phyloP scores from a whole-genome alignment of 1,139 yeast species.

The Saccharomycopsis crataegensis region DNA sequence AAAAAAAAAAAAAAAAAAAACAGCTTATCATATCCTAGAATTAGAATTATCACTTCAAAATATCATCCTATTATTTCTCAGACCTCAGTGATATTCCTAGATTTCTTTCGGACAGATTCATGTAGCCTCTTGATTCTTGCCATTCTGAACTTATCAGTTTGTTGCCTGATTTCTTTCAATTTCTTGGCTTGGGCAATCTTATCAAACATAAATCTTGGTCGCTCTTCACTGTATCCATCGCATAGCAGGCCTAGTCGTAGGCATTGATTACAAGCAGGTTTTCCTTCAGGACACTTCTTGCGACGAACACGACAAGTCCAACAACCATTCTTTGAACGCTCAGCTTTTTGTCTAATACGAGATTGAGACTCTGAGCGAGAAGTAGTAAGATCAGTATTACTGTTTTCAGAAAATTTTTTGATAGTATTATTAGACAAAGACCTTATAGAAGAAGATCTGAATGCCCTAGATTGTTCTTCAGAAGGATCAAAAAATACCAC shows the following conservation, averaged over 20 bases:
- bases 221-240: conserved; percentile 38
- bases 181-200: conserved; percentile 34
- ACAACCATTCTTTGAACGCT: conserved; percentile 53
- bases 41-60: not conserved
- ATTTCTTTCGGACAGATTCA: not conserved
- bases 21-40: not conserved
- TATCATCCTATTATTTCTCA: too few relatives aligned
- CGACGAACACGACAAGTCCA: conserved; percentile 66
- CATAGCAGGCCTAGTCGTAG: conserved; percentile 42
- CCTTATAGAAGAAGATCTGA: too few relatives aligned
- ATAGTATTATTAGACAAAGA: too few relatives aligned
- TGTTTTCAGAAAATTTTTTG: too few relatives aligned
- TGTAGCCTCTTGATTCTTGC: conserved; percentile 5
- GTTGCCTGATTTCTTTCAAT: conserved; percentile 42
- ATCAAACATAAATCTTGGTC: conserved; percentile 51
- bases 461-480: not conserved
- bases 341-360: conserved; percentile 22
- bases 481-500: not conserved
- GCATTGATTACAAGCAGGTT: conserved; percentile 51
- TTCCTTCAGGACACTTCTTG: conserved; percentile 58
- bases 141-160: conserved; percentile 26
- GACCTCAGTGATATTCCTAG: not conserved
- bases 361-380: too few relatives aligned
- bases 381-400: too few relatives aligned
- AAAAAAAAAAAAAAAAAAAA: not conserved